Conservation (phyloP, 306 rosid genomes). For the Pueraria montana region DNA sequence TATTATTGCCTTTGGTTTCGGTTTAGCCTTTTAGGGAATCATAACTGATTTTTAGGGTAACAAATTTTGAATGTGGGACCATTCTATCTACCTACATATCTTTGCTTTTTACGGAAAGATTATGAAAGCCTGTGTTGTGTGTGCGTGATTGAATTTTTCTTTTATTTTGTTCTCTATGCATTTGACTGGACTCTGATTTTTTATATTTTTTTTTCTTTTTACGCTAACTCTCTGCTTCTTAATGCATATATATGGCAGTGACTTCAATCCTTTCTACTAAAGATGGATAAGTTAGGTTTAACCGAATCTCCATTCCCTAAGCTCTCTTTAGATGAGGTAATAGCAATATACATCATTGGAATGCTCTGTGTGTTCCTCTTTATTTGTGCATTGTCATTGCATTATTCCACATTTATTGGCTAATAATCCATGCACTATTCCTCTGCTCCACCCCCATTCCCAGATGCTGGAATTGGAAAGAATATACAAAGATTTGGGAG, state of each 20-base stretch:
- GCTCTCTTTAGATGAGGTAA: conserved; percentile 51
- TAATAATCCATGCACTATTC: conserved; percentile 34
- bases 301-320: neutral
- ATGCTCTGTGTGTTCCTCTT: neutral
- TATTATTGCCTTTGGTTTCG: neutral
- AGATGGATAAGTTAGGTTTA: conserved; percentile 15
- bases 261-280: neutral
- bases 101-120: neutral
- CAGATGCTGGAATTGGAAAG: conserved; percentile 55
- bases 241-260: neutral
- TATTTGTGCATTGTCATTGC: neutral
- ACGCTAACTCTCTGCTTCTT: neutral
- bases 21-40: neutral
- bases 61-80: too few relatives aligned
- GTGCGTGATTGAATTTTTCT: neutral
- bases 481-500: conserved; percentile 47
- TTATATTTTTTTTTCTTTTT: neutral
- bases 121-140: neutral
- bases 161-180: neutral
- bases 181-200: neutral
- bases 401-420: conserved; percentile 13
- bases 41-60: neutral
- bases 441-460: neutral
- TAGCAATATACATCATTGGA: neutral
- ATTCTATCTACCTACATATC: neutral